These are phyloP conservation scores for Eucalyptus erythrocorys DNA, from an alignment of 345 rosid genomes.

Conservation along the genomic window DNA sequence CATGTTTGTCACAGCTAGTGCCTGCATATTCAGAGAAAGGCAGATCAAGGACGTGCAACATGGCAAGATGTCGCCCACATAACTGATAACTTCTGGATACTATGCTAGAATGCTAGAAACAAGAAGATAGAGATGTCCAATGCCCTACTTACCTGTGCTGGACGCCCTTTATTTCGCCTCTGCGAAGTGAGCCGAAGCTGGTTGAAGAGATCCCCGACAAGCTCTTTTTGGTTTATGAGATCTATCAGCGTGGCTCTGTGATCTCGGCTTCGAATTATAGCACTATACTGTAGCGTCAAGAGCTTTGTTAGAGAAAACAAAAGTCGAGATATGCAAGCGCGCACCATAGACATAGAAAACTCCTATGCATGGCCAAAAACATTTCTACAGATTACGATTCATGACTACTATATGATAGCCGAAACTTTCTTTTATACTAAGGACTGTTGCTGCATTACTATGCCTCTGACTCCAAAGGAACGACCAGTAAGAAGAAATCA, in stretches of 20 bases:
- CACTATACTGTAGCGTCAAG: conserved; percentile 49
- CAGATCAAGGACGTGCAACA: not conserved
- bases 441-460: not conserved
- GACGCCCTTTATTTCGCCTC: conserved; percentile 61
- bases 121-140: not conserved
- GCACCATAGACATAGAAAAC: not conserved
- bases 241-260: conserved; percentile 57
- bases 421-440: not conserved
- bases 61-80: not conserved
- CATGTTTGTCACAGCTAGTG: conserved; percentile 86
- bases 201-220: conserved; percentile 83
- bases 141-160: conserved; percentile 66
- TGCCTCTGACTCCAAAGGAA: not conserved
- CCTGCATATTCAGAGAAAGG: conserved; percentile 14
- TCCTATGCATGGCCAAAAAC: not conserved
- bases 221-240: conserved; percentile 82
- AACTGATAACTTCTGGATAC: not conserved
- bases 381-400: not conserved
- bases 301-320: not conserved
- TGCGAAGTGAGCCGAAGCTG: conserved; percentile 86
- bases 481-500: not conserved
- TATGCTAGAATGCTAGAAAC: not conserved
- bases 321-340: not conserved
- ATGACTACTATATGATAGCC: not conserved
- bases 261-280: conserved; percentile 58